Percentiles rank a stretch among this genome's conserved stretches.
Evolutionary conservation across 139 green algal species (phyloP).

Genomic region (Chlamydomonas eustigma): DNA sequence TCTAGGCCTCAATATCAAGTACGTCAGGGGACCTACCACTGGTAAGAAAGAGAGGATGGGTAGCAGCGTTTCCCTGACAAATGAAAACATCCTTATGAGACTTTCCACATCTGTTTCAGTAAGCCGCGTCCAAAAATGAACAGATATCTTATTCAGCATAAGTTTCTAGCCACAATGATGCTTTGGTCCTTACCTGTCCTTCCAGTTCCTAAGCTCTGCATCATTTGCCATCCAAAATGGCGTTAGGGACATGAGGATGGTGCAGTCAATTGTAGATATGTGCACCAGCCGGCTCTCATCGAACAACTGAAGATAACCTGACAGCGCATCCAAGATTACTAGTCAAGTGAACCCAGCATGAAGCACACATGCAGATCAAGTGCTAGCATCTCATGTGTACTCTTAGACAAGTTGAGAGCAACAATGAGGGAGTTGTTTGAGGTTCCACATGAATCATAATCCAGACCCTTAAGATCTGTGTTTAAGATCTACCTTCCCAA

Average conservation of each 20-base stretch:
- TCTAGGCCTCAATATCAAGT: constrained; percentile 67
- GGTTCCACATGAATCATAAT: too few species aligned
- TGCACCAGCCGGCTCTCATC: constrained; percentile 46
- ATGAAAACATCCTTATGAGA: background rate
- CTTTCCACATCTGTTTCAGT: background rate
- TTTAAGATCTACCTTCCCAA: constrained; percentile 13
- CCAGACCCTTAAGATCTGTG: too few species aligned
- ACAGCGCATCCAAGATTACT: background rate
- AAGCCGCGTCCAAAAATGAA: background rate
- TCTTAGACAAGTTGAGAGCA: too few species aligned
- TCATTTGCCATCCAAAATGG: constrained; percentile 87
- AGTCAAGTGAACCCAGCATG: too few species aligned
- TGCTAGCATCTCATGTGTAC: too few species aligned
- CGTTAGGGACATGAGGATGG: constrained; percentile 53
- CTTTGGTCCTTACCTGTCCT: constrained; percentile 38
- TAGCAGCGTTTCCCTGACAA: constrained; percentile 47
- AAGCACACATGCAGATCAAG: too few species aligned
- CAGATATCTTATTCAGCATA: background rate
- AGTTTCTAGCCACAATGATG: background rate
- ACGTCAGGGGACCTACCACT: constrained; percentile 62
- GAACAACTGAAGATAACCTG: constrained; percentile 64
- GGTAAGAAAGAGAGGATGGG: constrained; percentile 62
- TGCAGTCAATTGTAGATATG: constrained; percentile 66
- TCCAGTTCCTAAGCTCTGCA: constrained; percentile 66
- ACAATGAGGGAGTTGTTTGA: too few species aligned